Evolutionary conservation across 2,329 filamentous ascomycete genomes (phyloP), one percentile per base, ranked within the genome.

Genomic region (Ophiosphaerella korrae): DNA sequence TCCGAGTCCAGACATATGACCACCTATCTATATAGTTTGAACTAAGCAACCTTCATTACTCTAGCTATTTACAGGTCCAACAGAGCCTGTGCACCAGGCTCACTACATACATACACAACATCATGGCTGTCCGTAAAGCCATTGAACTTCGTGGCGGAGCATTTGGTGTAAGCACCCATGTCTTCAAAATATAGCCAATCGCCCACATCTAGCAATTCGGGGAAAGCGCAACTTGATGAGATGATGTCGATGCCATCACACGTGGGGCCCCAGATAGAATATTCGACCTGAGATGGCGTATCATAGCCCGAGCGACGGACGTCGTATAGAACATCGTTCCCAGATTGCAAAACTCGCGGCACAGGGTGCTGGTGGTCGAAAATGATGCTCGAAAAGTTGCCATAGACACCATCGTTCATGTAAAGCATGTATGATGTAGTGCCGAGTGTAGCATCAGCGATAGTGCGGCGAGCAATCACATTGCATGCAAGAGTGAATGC

Each of bases 161-260:
- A 97, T 82, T 92, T 96, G 64, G 94, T 97, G 77, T 99, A 99
- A 21, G 94, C 93, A 48, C 94, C 94, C 94, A 99, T 99, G 55
- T 96, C 86, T 78, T 97, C 91, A 76, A 99, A 99, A 79, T 96
- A 99, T 47, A 99, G 82, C 94, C 94, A 99, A 75, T 99, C 94
- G 45, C 94, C 94, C 7, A 96, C 90, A 69, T 97, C 88, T 37
- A 99, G 79, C 41, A 88, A 83, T 45, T 89, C 86, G 31, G 85
- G 78, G 67, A 97, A 90, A 55, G 82, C 84, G 74, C 89, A 90
- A 70, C 87, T 89, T 73, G 90, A 85, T 42, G 88, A 85, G 76
- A 99, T 96, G 74, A 92, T 89, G 76, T 99, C 94, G 67, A 99
- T 97, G 53, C 94, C 93, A 72, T 99, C 94, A 72, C 94, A 99